Percentiles rank a stretch among this genome's conserved stretches.
phyloP scores from a whole-genome alignment of 805 yeast genomes.

The Wickerhamiella kurtzmanii region DNA sequence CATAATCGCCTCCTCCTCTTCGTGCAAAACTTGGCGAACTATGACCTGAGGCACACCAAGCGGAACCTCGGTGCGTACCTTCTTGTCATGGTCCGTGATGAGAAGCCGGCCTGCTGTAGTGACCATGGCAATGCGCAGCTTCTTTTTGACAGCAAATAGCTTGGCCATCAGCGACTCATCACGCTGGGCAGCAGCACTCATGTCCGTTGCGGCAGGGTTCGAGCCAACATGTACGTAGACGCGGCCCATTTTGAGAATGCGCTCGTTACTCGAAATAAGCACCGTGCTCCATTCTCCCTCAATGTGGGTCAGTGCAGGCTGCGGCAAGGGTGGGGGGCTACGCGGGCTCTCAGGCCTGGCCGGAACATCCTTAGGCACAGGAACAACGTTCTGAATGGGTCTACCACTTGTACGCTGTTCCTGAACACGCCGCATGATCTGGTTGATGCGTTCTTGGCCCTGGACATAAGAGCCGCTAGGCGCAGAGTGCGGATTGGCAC shows the following conservation, averaged over 20 bases:
- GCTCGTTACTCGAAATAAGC: slow-evolving; percentile 33
- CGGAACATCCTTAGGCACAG: slow-evolving; percentile 5
- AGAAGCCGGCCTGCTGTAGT: slow-evolving; percentile 26
- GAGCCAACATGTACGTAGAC: slow-evolving; percentile 22
- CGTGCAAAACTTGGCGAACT: slow-evolving; percentile 21
- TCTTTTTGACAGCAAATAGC: slow-evolving; percentile 21
- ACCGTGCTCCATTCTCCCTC: slow-evolving; percentile 38
- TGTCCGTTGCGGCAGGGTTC: slow-evolving; percentile 13
- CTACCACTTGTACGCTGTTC: slow-evolving; percentile 11
- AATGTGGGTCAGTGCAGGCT: slow-evolving; percentile 31
- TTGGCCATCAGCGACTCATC: slow-evolving; percentile 20
- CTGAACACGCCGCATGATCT: slow-evolving; percentile 16
- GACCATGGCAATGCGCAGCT: slow-evolving; percentile 23
- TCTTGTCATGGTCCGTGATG: slow-evolving; percentile 23
- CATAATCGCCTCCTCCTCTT: slow-evolving; percentile 18
- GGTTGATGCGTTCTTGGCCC: slow-evolving; percentile 18
- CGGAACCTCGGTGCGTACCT: slow-evolving; percentile 23
- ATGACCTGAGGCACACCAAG: slow-evolving; percentile 24
- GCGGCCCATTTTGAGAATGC: slow-evolving; percentile 34
- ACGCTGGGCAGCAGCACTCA: slow-evolving; percentile 2
- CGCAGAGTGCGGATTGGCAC: slow-evolving; percentile 1
- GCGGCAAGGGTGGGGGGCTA: slow-evolving; percentile 7
- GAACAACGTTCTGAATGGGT: neutral
- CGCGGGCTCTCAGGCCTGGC: slow-evolving; percentile 4
- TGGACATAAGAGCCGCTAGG: slow-evolving; percentile 15